Evolutionary conservation across 2,329 filamentous ascomycete genomes (phyloP), one percentile per base, ranked within the genome.

Genomic region (Penicillium decumbens): DNA sequence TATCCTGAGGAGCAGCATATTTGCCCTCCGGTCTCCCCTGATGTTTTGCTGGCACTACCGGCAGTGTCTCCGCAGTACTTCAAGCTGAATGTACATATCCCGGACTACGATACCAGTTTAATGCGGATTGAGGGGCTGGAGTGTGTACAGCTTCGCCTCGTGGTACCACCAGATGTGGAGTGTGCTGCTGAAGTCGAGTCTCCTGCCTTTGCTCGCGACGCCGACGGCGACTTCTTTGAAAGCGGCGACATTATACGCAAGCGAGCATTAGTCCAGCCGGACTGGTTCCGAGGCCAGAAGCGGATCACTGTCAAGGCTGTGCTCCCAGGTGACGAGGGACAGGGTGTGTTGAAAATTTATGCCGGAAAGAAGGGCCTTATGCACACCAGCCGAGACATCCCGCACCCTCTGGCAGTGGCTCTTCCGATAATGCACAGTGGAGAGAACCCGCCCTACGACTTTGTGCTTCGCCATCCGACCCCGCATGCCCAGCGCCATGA

Each of bases 401-500:
- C 93, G 6, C 92, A 98, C 65, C 85, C 91, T 2, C 75, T 98
- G 46, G 91, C 92, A 0, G 85, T 97, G 57, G 84, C 90, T 3
- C 73, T 98, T n/a, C 92, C 93, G 0, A 84, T 98, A 44, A 81
- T 89, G 32, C 93, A 98, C 70, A 86, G 83, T 0, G 93, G 93
- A 51, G 87, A 92, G 60, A 98, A 98, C 65, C 93, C 93, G 3
- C 82, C 88, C 0, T 98, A 95, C 69, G 89, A 95, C 51, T 98
- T 97, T 70, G 80, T 96, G 40, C 87, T 86, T 33, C 83, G 93
- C 4, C 93, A 98, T 67, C 95, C 95, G 6, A 98, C 93, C 2
- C 93, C 93, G 7, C 93, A 98, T 68, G 93, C 93, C n/a, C 90
- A 95, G 65, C 83, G 92, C 37, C 91, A 98, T 69, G 93, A 98